These are phyloP conservation scores for Pyrenophora teres DNA, from an alignment of 2,329 filamentous ascomycete genomes.

Conservation along the genomic window DNA sequence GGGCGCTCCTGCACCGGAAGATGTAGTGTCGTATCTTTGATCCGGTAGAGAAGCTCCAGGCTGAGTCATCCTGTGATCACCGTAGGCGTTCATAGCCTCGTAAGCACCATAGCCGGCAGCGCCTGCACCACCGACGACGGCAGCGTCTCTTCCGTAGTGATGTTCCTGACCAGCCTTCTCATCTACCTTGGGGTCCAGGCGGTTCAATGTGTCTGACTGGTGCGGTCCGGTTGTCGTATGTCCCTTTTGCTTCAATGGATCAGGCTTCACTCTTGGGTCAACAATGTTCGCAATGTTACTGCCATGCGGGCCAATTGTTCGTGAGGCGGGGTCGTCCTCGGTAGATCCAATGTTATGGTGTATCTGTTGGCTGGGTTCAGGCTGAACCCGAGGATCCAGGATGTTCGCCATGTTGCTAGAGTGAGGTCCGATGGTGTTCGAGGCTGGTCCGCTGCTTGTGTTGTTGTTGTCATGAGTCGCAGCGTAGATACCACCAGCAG, in stretches of 20 bases:
- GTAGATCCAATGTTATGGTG: slow-evolving; percentile 28
- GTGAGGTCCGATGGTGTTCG: slow-evolving; percentile 38
- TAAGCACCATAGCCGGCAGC: slow-evolving; percentile 42
- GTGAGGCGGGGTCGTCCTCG: slow-evolving; percentile 30
- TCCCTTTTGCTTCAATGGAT: slow-evolving; percentile 36
- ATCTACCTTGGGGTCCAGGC: slow-evolving; percentile 33
- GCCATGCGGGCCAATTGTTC: slow-evolving; percentile 37
- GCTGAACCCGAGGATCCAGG: slow-evolving; percentile 41
- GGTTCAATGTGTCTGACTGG: slow-evolving; percentile 33
- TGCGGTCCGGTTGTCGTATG: slow-evolving; percentile 34
- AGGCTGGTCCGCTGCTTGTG: slow-evolving; percentile 27
- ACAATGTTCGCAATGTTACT: slow-evolving; percentile 41
- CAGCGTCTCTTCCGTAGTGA: slow-evolving; percentile 34
- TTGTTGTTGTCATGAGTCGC: slow-evolving; percentile 16
- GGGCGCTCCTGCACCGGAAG: slow-evolving; percentile 27
- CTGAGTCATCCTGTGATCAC: slow-evolving; percentile 37
- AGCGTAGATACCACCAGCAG: slow-evolving; percentile 24
- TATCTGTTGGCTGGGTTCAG: slow-evolving; percentile 24
- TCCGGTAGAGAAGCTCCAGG: slow-evolving; percentile 36
- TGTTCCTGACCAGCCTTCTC: slow-evolving; percentile 23
- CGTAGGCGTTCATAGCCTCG: slow-evolving; percentile 37
- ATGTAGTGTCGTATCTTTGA: slow-evolving; percentile 38
- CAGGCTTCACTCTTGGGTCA: slow-evolving; percentile 39
- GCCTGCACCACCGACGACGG: slow-evolving; percentile 37
- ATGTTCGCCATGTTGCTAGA: slow-evolving; percentile 40